A percentile compares a stretch with the other conserved stretches of the same genome.
These are phyloP conservation scores for Colletotrichum tanaceti DNA, from an alignment of 2,329 filamentous ascomycete genomes.

Conservation along the genomic window DNA sequence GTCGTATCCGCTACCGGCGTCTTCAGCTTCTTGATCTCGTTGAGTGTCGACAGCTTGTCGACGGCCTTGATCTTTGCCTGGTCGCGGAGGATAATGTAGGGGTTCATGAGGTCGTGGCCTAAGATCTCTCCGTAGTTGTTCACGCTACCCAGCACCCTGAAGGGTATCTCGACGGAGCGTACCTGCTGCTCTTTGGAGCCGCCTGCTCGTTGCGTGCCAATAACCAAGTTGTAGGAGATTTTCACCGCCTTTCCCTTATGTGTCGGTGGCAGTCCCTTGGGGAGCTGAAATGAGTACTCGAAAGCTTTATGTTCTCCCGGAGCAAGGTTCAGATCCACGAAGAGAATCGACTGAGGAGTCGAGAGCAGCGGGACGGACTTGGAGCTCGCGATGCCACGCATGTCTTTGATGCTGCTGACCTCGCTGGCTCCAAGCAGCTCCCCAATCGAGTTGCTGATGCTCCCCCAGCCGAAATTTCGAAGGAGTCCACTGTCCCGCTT, in stretches of 20 bases:
- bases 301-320: slow-evolving; percentile 91
- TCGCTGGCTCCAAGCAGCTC: slow-evolving; percentile 88
- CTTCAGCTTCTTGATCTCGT: slow-evolving; percentile 40
- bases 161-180: slow-evolving; percentile 90
- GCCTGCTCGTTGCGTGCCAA: slow-evolving; percentile 89
- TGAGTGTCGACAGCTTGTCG: slow-evolving; percentile 49
- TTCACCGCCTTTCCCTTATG: slow-evolving; percentile 95
- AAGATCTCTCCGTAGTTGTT: slow-evolving; percentile 89
- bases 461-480: slow-evolving; percentile 87
- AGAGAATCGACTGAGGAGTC: slow-evolving; percentile 94
- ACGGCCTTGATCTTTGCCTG: slow-evolving; percentile 75
- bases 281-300: slow-evolving; percentile 87
- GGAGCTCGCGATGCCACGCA: slow-evolving; percentile 87
- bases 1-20: slow-evolving; percentile 36
- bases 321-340: slow-evolving; percentile 88
- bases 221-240: slow-evolving; percentile 88
- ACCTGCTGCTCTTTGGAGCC: slow-evolving; percentile 84
- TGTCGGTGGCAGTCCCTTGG: slow-evolving; percentile 88
- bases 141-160: slow-evolving; percentile 92
- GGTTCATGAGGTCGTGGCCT: slow-evolving; percentile 93
- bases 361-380: slow-evolving; percentile 92
- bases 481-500: slow-evolving; percentile 85
- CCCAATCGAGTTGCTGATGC: slow-evolving; percentile 86
- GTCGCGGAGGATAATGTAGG: slow-evolving; percentile 89
- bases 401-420: slow-evolving; percentile 93